Conservation (phyloP, 1,139 yeast species). For the Lodderomyces metapsilosis region DNA sequence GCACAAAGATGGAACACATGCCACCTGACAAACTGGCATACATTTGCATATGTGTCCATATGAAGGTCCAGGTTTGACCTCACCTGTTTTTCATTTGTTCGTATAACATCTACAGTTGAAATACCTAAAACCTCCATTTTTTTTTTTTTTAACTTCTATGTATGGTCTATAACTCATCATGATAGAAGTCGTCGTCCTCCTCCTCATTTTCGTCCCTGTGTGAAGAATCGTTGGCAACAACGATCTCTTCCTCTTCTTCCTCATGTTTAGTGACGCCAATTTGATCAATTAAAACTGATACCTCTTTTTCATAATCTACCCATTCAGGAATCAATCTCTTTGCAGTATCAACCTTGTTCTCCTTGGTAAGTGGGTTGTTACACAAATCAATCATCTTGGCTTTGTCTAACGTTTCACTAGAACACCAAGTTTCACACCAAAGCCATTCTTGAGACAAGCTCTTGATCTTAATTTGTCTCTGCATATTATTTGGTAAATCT, state of each 20-base stretch:
- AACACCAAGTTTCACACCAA: slow-evolving; percentile 95
- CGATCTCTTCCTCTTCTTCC: slow-evolving; percentile 1
- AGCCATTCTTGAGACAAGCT: slow-evolving; percentile 83
- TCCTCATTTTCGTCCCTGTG: slow-evolving; percentile 4
- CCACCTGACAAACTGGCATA: background rate
- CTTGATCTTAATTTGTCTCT: slow-evolving; percentile 60
- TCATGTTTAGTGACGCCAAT: slow-evolving; percentile 3
- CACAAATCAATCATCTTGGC: slow-evolving; percentile 85
- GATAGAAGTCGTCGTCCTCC: slow-evolving; percentile 8
- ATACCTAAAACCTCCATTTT: no score
- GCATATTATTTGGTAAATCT: slow-evolving; percentile 87
- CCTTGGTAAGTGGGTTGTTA: slow-evolving; percentile 78
- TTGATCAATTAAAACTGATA: slow-evolving; percentile 19
- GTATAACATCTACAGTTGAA: background rate
- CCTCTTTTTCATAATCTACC: slow-evolving; percentile 59
- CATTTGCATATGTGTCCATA: no score
- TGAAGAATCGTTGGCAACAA: background rate
- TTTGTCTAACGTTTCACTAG: slow-evolving; percentile 52
- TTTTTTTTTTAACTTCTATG: no score
- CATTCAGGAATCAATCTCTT: slow-evolving; percentile 77
- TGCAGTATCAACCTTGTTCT: slow-evolving; percentile 72
- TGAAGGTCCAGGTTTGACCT: no score
- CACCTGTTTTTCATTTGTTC: background rate
- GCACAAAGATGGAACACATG: background rate
- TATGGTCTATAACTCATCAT: slow-evolving; percentile 8